phyloP scores from a whole-genome alignment of 495 filamentous ascomycete species.

The Hyaloscypha hepaticicola region DNA sequence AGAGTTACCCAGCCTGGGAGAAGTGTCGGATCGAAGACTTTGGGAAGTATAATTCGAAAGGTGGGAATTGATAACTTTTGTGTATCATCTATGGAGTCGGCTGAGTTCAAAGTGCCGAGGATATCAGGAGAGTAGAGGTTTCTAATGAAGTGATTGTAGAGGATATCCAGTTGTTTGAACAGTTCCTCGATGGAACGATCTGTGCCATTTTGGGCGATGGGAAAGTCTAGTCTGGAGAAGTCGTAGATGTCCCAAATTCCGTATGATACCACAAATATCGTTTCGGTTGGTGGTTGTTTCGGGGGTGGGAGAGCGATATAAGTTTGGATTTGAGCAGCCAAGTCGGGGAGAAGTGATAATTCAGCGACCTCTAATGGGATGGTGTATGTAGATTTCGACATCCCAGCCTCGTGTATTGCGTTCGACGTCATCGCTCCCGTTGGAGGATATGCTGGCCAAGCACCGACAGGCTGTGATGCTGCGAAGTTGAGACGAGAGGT shows the following conservation, averaged over 20 bases:
- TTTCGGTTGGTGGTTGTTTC: slow-evolving; percentile 32
- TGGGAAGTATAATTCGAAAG: slow-evolving; percentile 45
- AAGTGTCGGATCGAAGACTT: slow-evolving; percentile 45
- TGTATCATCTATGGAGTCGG: not conserved
- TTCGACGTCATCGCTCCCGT: slow-evolving; percentile 39
- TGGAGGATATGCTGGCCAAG: slow-evolving; percentile 36
- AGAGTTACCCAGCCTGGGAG: slow-evolving; percentile 41
- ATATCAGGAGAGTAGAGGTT: slow-evolving; percentile 28
- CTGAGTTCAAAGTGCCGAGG: slow-evolving; percentile 17
- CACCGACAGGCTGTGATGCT: slow-evolving; percentile 5
- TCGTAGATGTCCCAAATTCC: slow-evolving; percentile 50
- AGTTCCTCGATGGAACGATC: slow-evolving; percentile 31
- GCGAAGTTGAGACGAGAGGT: slow-evolving; percentile 20
- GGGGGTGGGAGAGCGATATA: slow-evolving; percentile 38
- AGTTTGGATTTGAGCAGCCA: slow-evolving; percentile 40
- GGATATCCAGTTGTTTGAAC: slow-evolving; percentile 41
- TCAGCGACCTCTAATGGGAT: not conserved
- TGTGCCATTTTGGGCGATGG: slow-evolving; percentile 35
- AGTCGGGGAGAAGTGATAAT: slow-evolving; percentile 34
- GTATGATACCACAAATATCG: slow-evolving; percentile 45
- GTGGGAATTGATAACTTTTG: not conserved
- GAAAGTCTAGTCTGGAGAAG: slow-evolving; percentile 41
- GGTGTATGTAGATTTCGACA: not conserved
- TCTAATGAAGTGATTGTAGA: slow-evolving; percentile 39
- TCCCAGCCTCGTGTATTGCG: slow-evolving; percentile 10